Base-by-base conservation (phyloP, 805 yeast genomes). In the Blastobotrys attinorum region DNA sequence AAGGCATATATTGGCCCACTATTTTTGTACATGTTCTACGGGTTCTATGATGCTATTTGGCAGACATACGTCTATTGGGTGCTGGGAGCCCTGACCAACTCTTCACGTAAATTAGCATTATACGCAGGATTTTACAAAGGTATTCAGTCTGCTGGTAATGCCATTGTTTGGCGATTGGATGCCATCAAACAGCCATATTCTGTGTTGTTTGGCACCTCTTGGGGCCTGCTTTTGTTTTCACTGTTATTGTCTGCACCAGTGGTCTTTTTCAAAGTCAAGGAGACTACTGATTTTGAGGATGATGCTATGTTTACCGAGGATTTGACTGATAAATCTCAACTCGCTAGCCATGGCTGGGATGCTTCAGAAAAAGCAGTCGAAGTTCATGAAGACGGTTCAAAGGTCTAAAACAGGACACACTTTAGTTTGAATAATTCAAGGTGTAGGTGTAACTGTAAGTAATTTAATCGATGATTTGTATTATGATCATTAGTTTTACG, bases 61-160 rank as follows among this genome's bases (percentile, higher is more conserved):
- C 83, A 78, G 61, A 68, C 77, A 20, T 77, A 61, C 53, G 66
- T 71, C 40, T 73, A 75, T 61, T 78, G 81, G 79, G 50, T 72
- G 35, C 64, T 79, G 64, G 83, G 83, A 37, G 70, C 79, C 35
- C 57, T 78, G 45, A 69, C 81, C 44, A 78, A 78, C 58, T 71
- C 73, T 53, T 71, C 79, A 25, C 70, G 75, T 62, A 74, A 71
- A 58, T 64, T 68, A 32, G 76, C 80, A 21, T 58, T 77, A 46
- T 73, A 75, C 53, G 78, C 79, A 16, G 81, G 81, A 33, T 74
- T 74, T 58, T 78, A 77, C 65, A 79, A 79, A 64, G 76, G 79
- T 45, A 59, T 79, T 46, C 83, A 78, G 62, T 71, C 78, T 33
- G 82, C 81, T 7, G 81, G 80, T 56, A 76, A 78, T 11, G 83